Evolutionary conservation across 345 rosid genomes (phyloP).

Genomic region (Lagerstroemia speciosa): DNA sequence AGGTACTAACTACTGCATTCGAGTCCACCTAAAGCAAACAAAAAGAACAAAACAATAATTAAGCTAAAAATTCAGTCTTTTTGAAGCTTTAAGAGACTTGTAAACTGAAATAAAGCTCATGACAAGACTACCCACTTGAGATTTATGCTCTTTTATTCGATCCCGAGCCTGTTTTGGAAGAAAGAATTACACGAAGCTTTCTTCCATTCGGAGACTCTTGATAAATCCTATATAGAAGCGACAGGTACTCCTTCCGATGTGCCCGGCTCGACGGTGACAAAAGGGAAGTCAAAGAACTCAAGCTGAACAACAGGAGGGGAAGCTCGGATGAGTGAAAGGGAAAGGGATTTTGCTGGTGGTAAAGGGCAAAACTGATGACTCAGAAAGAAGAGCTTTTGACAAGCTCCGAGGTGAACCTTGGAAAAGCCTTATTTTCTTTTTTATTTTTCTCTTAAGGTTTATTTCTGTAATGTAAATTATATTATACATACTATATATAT

Average conservation of each 20-base stretch:
- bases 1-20: not conserved
- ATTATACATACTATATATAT: too few relatives aligned
- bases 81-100: not conserved
- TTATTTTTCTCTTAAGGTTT: too few relatives aligned
- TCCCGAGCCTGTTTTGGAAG: not conserved
- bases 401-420: too few relatives aligned
- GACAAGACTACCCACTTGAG: not conserved
- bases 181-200: not conserved
- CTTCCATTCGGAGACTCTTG: not conserved
- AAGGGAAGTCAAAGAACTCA: not conserved
- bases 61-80: not conserved
- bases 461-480: too few relatives aligned
- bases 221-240: not conserved
- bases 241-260: not conserved
- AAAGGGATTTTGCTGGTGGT: not conserved
- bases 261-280: not conserved
- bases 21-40: not conserved
- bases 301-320: not conserved
- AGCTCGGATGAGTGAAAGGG: not conserved
- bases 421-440: too few relatives aligned
- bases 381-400: not conserved
- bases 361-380: not conserved
- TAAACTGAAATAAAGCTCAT: not conserved
- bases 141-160: not conserved
- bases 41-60: not conserved